Conservation (phyloP, 2,329 filamentous ascomycete species). For the Ceratocystiopsis minuta region DNA sequence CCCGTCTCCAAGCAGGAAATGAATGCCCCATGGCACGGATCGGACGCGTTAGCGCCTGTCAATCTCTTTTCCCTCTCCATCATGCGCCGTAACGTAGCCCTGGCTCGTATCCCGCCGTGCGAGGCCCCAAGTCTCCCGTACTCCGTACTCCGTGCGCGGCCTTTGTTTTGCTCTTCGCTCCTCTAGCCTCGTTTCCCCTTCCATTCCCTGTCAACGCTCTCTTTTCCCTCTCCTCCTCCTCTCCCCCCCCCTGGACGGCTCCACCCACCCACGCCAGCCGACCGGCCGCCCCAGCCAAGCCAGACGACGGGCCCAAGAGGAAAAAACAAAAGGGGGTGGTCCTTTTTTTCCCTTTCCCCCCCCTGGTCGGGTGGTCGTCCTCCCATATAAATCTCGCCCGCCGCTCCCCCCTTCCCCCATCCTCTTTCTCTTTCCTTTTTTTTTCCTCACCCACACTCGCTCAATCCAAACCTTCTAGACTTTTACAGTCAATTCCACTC, state of each 20-base stretch:
- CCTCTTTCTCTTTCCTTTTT: slow-evolving; percentile 20
- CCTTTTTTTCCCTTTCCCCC: neutral
- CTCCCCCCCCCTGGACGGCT: neutral
- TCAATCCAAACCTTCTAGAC: slow-evolving; percentile 21
- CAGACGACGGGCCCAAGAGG: too few relatives aligned
- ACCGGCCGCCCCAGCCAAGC: too few relatives aligned
- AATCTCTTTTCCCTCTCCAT: slow-evolving; percentile 7
- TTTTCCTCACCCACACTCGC: slow-evolving; percentile 29
- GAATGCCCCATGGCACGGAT: slow-evolving; percentile 5
- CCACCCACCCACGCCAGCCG: too few relatives aligned
- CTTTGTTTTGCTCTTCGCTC: neutral
- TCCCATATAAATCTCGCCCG: neutral
- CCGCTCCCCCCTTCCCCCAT: slow-evolving; percentile 7
- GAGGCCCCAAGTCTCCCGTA: too few relatives aligned
- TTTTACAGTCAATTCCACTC: slow-evolving; percentile 41
- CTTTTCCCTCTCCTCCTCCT: too few relatives aligned
- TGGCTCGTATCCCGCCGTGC: too few relatives aligned
- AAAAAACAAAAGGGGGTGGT: neutral
- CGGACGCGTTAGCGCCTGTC: slow-evolving; percentile 6
- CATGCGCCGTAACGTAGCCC: neutral
- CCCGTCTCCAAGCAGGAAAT: too few relatives aligned
- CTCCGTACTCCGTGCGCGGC: too few relatives aligned
- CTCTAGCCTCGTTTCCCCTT: neutral
- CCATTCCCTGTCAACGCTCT: slow-evolving; percentile 6
- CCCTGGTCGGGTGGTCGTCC: neutral